Conservation (phyloP, 2,329 filamentous ascomycete genomes). For the Orbilia ellipsospora region DNA sequence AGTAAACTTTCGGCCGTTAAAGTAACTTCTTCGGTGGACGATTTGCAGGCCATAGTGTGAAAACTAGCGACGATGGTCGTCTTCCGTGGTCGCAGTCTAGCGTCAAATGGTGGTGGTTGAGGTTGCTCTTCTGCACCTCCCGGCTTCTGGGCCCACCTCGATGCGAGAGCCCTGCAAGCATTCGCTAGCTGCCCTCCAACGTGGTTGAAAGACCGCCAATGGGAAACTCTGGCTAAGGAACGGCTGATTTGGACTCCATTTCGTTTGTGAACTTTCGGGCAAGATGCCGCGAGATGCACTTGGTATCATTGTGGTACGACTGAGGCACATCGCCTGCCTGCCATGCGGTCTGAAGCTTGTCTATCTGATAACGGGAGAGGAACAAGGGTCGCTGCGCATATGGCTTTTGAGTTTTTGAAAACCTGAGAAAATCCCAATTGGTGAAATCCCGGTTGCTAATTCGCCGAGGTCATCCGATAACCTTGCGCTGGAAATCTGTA, state of each 20-base stretch:
- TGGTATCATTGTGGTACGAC: too few relatives aligned
- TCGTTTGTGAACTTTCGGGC: conserved; percentile 10
- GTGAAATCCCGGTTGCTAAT: too few relatives aligned
- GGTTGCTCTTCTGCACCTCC: conserved; percentile 42
- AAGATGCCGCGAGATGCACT: conserved; percentile 35
- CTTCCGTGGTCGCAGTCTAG: conserved; percentile 27
- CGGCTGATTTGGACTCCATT: conserved; percentile 34
- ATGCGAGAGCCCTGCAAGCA: conserved; percentile 44
- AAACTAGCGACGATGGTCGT: conserved; percentile 16
- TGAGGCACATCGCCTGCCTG: too few relatives aligned
- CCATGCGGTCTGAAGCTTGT: neutral
- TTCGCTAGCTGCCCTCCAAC: conserved; percentile 28
- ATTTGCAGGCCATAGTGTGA: conserved; percentile 26
- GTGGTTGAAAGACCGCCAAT: conserved; percentile 30
- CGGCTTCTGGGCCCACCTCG: conserved; percentile 43
- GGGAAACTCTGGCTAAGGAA: conserved; percentile 47
- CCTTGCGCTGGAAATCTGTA: too few relatives aligned
- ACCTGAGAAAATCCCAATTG: too few relatives aligned
- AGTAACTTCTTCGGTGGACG: neutral
- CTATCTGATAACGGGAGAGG: neutral
- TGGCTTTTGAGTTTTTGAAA: too few relatives aligned
- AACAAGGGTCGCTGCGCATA: neutral
- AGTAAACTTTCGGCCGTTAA: conserved; percentile 22
- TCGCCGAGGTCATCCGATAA: too few relatives aligned
- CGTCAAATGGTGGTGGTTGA: conserved; percentile 32